Evolutionary conservation across 2,329 filamentous ascomycete genomes (phyloP).

Genomic region (Davidsoniella neocaledoniae): DNA sequence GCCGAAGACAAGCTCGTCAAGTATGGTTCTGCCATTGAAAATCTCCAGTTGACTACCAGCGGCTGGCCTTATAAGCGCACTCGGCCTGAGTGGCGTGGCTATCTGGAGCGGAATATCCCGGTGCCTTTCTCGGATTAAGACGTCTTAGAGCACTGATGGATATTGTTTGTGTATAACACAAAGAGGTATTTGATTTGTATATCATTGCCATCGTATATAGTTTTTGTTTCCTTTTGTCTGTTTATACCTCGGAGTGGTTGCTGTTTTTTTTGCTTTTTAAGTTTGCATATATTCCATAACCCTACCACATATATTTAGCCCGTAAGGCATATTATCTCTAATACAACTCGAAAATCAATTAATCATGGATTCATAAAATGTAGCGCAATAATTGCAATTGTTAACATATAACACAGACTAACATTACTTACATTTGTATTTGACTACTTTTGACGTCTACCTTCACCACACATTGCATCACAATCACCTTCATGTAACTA

Average conservation of each 20-base stretch:
- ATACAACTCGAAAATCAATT: no score
- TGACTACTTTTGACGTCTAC: no score
- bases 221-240: conserved; percentile 1
- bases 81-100: conserved; percentile 35
- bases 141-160: neutral
- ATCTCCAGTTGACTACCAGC: conserved; percentile 29
- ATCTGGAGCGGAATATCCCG: conserved; percentile 29
- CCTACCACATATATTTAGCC: neutral
- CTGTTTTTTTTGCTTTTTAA: neutral
- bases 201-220: conserved; percentile 5
- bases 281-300: neutral
- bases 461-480: no score
- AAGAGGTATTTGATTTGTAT: neutral
- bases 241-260: neutral
- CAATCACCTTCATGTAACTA: no score
- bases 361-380: no score
- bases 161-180: neutral
- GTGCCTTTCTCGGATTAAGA: conserved; percentile 17
- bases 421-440: no score
- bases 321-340: no score
- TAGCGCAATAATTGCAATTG: no score
- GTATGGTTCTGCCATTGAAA: conserved; percentile 47
- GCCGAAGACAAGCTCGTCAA: conserved; percentile 39
- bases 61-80: conserved; percentile 28
- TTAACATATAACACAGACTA: no score